A percentile compares a stretch with the other conserved stretches of the same genome.
phyloP scores from a whole-genome alignment of 306 rosid genomes.

The Begonia loranthoides region DNA sequence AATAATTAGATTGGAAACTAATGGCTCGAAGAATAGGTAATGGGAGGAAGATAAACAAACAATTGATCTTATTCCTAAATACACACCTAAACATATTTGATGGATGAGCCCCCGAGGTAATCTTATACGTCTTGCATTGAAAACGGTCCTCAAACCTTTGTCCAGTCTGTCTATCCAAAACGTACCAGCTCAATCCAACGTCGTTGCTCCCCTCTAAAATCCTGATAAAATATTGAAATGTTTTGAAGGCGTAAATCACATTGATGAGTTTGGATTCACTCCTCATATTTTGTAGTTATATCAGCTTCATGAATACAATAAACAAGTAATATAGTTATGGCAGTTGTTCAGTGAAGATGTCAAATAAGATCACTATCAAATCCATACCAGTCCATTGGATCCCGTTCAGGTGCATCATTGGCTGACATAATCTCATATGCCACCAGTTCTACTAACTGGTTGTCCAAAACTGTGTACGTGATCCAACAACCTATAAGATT shows the following conservation, averaged over 20 bases:
- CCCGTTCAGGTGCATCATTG: slow-evolving; percentile 91
- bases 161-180: slow-evolving; percentile 51
- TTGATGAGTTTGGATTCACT: too few species aligned
- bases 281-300: too few species aligned
- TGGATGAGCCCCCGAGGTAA: slow-evolving; percentile 25
- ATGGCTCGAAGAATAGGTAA: too few species aligned
- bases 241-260: not conserved
- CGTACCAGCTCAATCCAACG: slow-evolving; percentile 58
- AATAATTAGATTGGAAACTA: too few species aligned
- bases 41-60: too few species aligned
- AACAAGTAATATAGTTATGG: too few species aligned
- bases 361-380: not conserved
- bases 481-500: slow-evolving; percentile 66
- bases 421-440: slow-evolving; percentile 96
- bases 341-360: too few species aligned
- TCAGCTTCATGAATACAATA: too few species aligned
- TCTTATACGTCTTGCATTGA: slow-evolving; percentile 41
- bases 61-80: not conserved
- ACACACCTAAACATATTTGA: slow-evolving; percentile 57
- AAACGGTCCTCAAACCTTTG: slow-evolving; percentile 54
- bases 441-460: slow-evolving; percentile 50
- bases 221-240: slow-evolving; percentile 28
- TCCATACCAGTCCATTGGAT: slow-evolving; percentile 84
- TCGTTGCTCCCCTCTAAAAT: slow-evolving; percentile 77
- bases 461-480: slow-evolving; percentile 34